Evolutionary conservation across 2,329 filamentous ascomycete species (phyloP).

Genomic region (Pseudocercospora fijiensis): DNA sequence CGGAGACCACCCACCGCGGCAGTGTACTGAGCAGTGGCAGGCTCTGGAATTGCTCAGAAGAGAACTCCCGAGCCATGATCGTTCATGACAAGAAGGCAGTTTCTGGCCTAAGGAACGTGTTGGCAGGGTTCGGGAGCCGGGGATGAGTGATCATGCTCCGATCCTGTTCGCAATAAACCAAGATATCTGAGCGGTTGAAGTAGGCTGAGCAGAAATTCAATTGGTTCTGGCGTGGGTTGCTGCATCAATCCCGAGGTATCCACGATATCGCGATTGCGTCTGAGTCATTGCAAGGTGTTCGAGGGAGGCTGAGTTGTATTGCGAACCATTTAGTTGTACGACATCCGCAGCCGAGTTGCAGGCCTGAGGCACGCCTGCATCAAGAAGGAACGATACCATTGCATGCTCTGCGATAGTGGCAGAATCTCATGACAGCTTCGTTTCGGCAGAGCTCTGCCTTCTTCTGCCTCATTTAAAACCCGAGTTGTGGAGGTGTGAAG

Average conservation of each 20-base stretch:
- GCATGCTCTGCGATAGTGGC: background rate
- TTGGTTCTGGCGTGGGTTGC: background rate
- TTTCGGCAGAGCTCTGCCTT: background rate
- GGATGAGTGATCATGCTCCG: background rate
- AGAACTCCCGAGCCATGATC: background rate
- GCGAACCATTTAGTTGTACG: slow-evolving; percentile 3
- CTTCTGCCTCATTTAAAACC: background rate
- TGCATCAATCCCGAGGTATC: background rate
- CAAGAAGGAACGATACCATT: background rate
- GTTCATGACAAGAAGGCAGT: background rate
- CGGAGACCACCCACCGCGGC: background rate
- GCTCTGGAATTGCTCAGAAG: background rate
- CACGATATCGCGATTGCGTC: background rate
- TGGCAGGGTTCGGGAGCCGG: background rate
- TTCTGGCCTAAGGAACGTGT: background rate
- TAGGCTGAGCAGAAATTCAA: background rate
- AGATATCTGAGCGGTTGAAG: background rate
- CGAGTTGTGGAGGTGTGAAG: slow-evolving; percentile 3
- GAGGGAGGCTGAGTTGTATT: slow-evolving; percentile 3
- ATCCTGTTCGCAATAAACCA: background rate
- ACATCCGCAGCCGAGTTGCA: too few relatives aligned
- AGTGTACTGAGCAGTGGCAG: background rate
- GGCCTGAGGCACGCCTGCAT: background rate
- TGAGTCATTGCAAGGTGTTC: background rate
- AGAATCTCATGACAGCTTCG: background rate